A percentile compares a stretch with the other conserved stretches of the same genome.
phyloP scores from a whole-genome alignment of 2,329 filamentous ascomycete genomes.

The Xylariaceae sp. region DNA sequence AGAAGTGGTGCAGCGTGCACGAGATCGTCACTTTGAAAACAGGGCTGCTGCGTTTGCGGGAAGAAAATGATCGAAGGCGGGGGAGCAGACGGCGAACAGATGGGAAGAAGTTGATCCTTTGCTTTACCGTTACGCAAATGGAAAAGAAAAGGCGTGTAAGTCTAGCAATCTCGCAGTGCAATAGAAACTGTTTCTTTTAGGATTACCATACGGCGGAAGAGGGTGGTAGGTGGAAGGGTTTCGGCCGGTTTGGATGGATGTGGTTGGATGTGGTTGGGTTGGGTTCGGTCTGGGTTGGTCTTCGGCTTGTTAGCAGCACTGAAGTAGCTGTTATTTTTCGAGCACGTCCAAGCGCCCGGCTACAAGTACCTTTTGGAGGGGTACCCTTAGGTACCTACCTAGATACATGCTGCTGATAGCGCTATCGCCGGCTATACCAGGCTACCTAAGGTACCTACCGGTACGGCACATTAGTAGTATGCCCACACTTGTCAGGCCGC shows the following conservation, averaged over 20 bases:
- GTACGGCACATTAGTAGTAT: too few relatives aligned
- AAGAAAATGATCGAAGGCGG: slow-evolving; percentile 17
- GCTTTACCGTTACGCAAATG: neutral
- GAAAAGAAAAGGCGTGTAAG: neutral
- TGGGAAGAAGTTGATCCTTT: neutral
- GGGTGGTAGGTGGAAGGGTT: neutral
- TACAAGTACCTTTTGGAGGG: too few relatives aligned
- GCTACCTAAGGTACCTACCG: too few relatives aligned
- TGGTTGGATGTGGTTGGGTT: neutral
- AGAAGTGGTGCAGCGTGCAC: neutral
- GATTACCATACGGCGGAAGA: neutral
- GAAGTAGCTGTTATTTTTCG: too few relatives aligned
- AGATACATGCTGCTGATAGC: too few relatives aligned
- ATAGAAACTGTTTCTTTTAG: neutral
- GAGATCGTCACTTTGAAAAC: neutral
- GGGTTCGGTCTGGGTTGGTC: neutral
- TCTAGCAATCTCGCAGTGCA: neutral
- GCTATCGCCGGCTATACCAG: too few relatives aligned
- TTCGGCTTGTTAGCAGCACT: too few relatives aligned
- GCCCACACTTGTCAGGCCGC: too few relatives aligned
- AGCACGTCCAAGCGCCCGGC: too few relatives aligned
- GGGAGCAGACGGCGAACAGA: slow-evolving; percentile 5
- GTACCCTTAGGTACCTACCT: too few relatives aligned
- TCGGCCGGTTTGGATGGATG: too few relatives aligned
- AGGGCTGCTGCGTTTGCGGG: slow-evolving; percentile 14